phyloP scores from a whole-genome alignment of 2,329 filamentous ascomycete genomes.

The Eurotiales sp. region DNA sequence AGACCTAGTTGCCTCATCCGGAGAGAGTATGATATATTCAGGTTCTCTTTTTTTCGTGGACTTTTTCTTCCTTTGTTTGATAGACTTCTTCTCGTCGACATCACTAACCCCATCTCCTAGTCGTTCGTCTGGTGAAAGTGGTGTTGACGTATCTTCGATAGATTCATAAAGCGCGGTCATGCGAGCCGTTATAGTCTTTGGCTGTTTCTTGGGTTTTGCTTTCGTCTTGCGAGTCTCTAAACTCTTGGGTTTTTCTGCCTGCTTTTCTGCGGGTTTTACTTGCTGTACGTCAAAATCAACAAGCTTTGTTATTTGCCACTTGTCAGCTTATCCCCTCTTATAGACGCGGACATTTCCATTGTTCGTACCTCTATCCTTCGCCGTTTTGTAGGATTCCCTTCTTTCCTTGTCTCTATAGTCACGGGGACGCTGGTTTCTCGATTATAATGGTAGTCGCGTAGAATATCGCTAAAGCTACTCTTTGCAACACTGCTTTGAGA shows the following conservation, averaged over 20 bases:
- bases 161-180: slow-evolving; percentile 67
- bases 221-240: slow-evolving; percentile 1
- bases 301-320: slow-evolving; percentile 3
- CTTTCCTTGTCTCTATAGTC: slow-evolving; percentile 16
- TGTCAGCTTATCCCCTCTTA: too few species aligned
- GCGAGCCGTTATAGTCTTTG: slow-evolving; percentile 72
- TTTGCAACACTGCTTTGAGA: background rate
- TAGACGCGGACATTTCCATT: too few species aligned
- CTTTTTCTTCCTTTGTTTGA: slow-evolving; percentile 17
- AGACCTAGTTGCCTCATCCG: slow-evolving; percentile 62
- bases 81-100: slow-evolving; percentile 10
- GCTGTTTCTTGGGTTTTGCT: slow-evolving; percentile 59
- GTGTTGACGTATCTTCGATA: slow-evolving; percentile 26
- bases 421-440: slow-evolving; percentile 17
- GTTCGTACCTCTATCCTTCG: slow-evolving; percentile 39
- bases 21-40: slow-evolving; percentile 63
- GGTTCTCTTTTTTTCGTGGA: slow-evolving; percentile 24
- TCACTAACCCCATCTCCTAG: background rate
- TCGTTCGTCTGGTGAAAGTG: slow-evolving; percentile 16
- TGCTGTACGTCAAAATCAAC: slow-evolving; percentile 8
- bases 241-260: background rate
- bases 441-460: slow-evolving; percentile 41
- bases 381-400: slow-evolving; percentile 32
- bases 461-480: slow-evolving; percentile 30
- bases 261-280: background rate